Percentiles rank a stretch among this genome's conserved stretches.
These are phyloP conservation scores for Physocladia obscura DNA, from an alignment of 192 early-diverging fungal species.

Conservation along the genomic window DNA sequence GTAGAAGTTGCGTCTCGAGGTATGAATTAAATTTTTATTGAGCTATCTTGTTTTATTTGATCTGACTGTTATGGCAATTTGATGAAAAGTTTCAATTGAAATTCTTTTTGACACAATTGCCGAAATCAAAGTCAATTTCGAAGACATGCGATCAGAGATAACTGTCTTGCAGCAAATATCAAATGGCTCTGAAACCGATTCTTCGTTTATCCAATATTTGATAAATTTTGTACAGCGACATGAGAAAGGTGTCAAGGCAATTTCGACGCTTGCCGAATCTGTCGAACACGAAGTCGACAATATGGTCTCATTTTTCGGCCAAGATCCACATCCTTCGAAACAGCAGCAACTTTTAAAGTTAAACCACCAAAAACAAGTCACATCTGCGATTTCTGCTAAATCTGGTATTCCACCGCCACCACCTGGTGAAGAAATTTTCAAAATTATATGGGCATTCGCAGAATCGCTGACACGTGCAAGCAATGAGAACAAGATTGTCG, in stretches of 20 bases:
- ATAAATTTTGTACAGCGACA: slow-evolving; percentile 25
- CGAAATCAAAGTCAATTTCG: slow-evolving; percentile 31
- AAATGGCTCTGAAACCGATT: not conserved
- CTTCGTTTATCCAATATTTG: slow-evolving; percentile 35
- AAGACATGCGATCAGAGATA: slow-evolving; percentile 32
- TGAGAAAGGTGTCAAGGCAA: slow-evolving; percentile 29
- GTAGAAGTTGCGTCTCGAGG: slow-evolving; percentile 42
- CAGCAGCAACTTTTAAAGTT: not conserved
- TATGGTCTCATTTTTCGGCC: slow-evolving; percentile 45
- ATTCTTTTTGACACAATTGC: slow-evolving; percentile 34
- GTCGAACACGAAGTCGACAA: slow-evolving; percentile 38
- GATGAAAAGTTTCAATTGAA: slow-evolving; percentile 5
- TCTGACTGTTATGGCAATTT: not conserved
- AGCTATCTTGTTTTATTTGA: not conserved
- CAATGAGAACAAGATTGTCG: slow-evolving; percentile 19
- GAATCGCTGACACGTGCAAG: slow-evolving; percentile 22
- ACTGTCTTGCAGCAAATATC: slow-evolving; percentile 12
- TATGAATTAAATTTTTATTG: slow-evolving; percentile 12
- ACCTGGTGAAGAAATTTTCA: slow-evolving; percentile 45
- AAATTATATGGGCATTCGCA: slow-evolving; percentile 30
- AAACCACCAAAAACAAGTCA: no score
- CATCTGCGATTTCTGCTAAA: no score
- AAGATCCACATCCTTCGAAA: slow-evolving; percentile 33
- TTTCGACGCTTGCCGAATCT: slow-evolving; percentile 28
- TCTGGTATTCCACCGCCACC: no score